Evolutionary conservation across 2,329 filamentous ascomycete species (phyloP), one percentile per base, ranked within the genome.

Genomic region (Tolypocladium tropicale): DNA sequence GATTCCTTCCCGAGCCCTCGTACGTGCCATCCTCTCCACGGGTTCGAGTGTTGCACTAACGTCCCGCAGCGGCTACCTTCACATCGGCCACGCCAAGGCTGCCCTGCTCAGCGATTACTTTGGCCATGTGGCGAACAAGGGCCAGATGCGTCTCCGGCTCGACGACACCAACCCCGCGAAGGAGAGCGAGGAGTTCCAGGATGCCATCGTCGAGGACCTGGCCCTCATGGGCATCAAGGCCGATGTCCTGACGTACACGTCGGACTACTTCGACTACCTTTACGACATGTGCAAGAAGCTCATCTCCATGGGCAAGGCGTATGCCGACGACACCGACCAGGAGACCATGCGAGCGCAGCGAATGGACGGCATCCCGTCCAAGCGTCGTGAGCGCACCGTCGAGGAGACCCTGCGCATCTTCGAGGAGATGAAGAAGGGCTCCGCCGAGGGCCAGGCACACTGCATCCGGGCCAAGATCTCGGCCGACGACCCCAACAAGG

Each of bases 111-210:
- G 94, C 76, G 92, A 97, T 71, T 97, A 95, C 79, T 97, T 97
- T 65, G 93, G 91, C 49, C 91, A 96, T 72, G 87, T 91, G 70
- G 89, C 90, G 64, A 95, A 95, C 78, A 86, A 93, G 58, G 94
- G 94, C 66, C 95, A 88, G 65, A 79, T 99, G 64, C 85, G 95
- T 58, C 83, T 97, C 53, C 89, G 94, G 58, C 94, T 99, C 67
- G 94, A 99, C 69, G 94, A 99, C 68, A 99, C 94, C 56, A 99
- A 99, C 74, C 94, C 94, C 9, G 86, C 88, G 58, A 97, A 97
- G 72, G 94, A 99, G 79, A 96, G 95, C 77, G 85, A 93, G 70
- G 94, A 97, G 75, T 99, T 87, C 70, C 87, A 97, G 70, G 91
- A 97, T 73, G 82, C 91, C 6, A 99, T 99, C 60, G 78, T 96